phyloP scores from a whole-genome alignment of 306 rosid genomes.

The Psophocarpus tetragonolobus region DNA sequence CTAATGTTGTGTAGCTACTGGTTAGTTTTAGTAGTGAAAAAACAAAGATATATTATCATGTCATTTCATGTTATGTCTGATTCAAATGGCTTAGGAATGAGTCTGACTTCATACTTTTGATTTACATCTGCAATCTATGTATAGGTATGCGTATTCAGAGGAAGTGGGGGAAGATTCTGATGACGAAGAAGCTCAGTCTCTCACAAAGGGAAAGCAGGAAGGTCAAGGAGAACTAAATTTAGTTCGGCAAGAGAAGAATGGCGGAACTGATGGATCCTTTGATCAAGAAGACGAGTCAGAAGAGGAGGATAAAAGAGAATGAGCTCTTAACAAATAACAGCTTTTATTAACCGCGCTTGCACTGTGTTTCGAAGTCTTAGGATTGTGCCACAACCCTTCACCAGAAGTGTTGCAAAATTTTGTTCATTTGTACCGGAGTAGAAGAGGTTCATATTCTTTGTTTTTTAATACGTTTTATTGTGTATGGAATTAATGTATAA shows the following conservation, averaged over 20 bases:
- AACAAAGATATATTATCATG: neutral
- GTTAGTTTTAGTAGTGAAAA: neutral
- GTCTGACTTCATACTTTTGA: slow-evolving; percentile 22
- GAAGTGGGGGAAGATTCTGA: slow-evolving; percentile 80
- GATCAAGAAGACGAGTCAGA: slow-evolving; percentile 64
- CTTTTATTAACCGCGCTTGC: neutral
- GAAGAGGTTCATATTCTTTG: slow-evolving; percentile 39
- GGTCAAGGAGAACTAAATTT: slow-evolving; percentile 60
- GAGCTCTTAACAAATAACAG: slow-evolving; percentile 19
- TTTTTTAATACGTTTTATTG: slow-evolving; percentile 27
- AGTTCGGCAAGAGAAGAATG: slow-evolving; percentile 65
- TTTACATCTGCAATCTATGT: slow-evolving; percentile 16
- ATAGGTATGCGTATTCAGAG: slow-evolving; percentile 93
- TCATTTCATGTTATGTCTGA: slow-evolving; percentile 22
- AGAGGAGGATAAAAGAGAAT: slow-evolving; percentile 90
- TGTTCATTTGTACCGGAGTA: slow-evolving; percentile 36
- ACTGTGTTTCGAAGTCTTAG: slow-evolving; percentile 27
- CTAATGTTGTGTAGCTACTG: slow-evolving; percentile 1
- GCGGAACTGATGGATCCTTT: slow-evolving; percentile 26
- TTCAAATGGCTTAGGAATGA: neutral
- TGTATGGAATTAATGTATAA: slow-evolving; percentile 48
- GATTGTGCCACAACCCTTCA: slow-evolving; percentile 32
- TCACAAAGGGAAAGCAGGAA: slow-evolving; percentile 62
- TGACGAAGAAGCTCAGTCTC: slow-evolving; percentile 80
- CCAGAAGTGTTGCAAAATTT: slow-evolving; percentile 49